Evolutionary conservation across 768 basidiomycete genomes (phyloP), one percentile per base, ranked within the genome.

Genomic region (Suillus spraguei): DNA sequence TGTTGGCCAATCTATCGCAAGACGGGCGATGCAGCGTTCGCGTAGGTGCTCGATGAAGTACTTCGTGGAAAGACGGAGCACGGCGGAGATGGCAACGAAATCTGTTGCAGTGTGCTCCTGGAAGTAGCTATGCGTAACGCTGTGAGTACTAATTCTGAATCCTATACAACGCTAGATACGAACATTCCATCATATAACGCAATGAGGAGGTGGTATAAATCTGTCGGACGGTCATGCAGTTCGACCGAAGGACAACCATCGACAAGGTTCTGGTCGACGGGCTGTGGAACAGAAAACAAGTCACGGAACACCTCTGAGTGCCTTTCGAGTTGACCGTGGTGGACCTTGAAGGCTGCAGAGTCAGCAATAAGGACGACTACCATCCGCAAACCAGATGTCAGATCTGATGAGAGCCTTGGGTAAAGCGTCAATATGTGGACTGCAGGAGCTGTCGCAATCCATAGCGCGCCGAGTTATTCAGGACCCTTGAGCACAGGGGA

Each of bases 161-260:
- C 11, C 10, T 24, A 22, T 35, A 4, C 3, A 14, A 60, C n/a
- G n/a, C 36, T 28, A 36, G 16, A n/a, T 10, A 78, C 89, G 67
- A 68, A 92, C 91, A 92, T 70, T 55, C 91, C 91, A 64, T 93
- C 91, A 66, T 92, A 93, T 11, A 93, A 74, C 28, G 91, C 89
- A 38, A 79, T 77, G 47, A 92, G 72, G 39, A 93, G 84, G 70
- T 87, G 83, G 59, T 86, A 79, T 47, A 92, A 80, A 70, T 92
- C 91, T 9, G 84, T 82, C 0, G 89, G 86, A 59, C 80, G 77
- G 66, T 92, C 91, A 54, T 90, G 81, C 10, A 93, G 71, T 64
- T 85, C 83, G 36, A 92, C 83, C 63, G 78, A 83, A 0, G 78
- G 73, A 65, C 86, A 88, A 0, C 84, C 87, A 16, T 91, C 88